Evolutionary conservation across 169 alveolate genomes (phyloP).

Genomic region (Blepharisma undulans): DNA sequence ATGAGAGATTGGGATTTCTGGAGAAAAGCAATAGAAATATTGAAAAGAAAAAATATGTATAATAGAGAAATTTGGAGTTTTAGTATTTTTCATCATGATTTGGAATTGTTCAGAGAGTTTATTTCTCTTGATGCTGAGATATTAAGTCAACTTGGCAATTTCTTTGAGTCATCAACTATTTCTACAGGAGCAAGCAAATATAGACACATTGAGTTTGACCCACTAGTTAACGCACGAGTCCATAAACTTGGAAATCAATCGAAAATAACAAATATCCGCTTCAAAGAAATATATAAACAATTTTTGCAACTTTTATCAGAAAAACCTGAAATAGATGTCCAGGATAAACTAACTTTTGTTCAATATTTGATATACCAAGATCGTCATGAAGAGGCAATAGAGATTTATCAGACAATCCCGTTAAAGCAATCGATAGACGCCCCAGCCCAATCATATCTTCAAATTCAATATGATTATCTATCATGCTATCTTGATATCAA

Average conservation of each 20-base stretch:
- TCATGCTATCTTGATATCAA: slow-evolving; percentile 15
- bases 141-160: background rate
- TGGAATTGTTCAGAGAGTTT: slow-evolving; percentile 52
- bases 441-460: background rate
- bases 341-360: background rate
- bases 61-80: slow-evolving; percentile 60
- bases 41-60: slow-evolving; percentile 56
- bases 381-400: slow-evolving; percentile 7
- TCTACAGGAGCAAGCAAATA: background rate
- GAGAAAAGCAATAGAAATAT: slow-evolving; percentile 41
- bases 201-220: slow-evolving; percentile 72
- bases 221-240: slow-evolving; percentile 76
- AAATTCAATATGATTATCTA: slow-evolving; percentile 30
- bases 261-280: slow-evolving; percentile 19
- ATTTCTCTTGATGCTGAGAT: slow-evolving; percentile 1
- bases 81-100: slow-evolving; percentile 62
- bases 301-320: background rate
- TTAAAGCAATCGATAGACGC: background rate
- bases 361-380: slow-evolving; percentile 38
- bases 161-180: background rate
- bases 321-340: background rate
- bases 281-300: slow-evolving; percentile 7
- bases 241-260: slow-evolving; percentile 62
- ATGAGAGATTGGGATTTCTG: slow-evolving; percentile 62
- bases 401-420: background rate